These are phyloP conservation scores for Collariella sp. DNA, from an alignment of 495 filamentous ascomycete genomes.

Conservation along the genomic window DNA sequence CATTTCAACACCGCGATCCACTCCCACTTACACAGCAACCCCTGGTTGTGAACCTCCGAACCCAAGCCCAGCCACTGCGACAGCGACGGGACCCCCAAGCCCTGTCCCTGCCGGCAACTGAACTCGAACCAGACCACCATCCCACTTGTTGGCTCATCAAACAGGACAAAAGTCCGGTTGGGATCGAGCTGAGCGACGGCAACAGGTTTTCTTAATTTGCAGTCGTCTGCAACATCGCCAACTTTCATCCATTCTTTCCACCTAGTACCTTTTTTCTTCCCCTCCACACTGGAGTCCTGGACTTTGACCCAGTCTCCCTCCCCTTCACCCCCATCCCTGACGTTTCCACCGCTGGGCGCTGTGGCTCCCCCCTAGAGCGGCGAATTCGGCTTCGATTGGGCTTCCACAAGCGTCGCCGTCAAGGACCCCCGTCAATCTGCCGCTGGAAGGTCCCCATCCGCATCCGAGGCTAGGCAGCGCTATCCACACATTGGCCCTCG, in stretches of 20 bases:
- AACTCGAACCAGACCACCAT: background rate
- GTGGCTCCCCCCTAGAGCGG: background rate
- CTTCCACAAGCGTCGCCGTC: background rate
- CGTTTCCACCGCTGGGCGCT: too few relatives aligned
- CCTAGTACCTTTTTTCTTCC: background rate
- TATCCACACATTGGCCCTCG: conserved; percentile 22
- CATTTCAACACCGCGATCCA: conserved; percentile 3
- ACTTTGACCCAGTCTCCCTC: background rate
- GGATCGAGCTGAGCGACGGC: background rate
- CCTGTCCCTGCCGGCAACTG: background rate
- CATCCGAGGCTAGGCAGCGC: conserved; percentile 15
- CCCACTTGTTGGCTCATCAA: background rate
- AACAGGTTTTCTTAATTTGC: background rate
- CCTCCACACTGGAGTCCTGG: too few relatives aligned
- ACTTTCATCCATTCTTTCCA: background rate
- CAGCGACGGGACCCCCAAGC: background rate
- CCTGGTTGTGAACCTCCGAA: conserved; percentile 9
- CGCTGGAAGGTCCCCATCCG: background rate
- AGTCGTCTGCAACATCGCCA: background rate
- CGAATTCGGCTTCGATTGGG: background rate
- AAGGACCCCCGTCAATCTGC: background rate
- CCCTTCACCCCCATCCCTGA: background rate
- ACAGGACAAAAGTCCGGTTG: background rate
- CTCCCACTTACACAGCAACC: conserved; percentile 10
- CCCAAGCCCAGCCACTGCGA: conserved; percentile 4